Evolutionary conservation across 495 filamentous ascomycete genomes (phyloP).

Genomic region (Trichoderma virens): DNA sequence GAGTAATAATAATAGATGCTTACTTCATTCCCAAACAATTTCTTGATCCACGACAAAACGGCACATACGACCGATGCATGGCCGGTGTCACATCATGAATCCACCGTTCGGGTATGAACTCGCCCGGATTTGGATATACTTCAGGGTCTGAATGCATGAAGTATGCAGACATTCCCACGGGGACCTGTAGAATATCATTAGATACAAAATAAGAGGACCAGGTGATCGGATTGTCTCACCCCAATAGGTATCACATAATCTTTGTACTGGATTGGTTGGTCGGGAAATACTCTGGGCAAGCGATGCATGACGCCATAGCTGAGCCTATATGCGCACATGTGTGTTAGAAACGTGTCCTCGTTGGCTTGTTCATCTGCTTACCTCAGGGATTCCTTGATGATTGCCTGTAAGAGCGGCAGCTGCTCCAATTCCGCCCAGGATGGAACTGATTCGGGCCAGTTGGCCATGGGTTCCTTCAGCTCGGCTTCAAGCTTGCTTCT

Average conservation of each 20-base stretch:
- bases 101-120: conserved; percentile 36
- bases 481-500: conserved; percentile 21
- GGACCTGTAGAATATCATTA: neutral
- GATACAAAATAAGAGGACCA: no score
- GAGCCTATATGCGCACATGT: neutral
- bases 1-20: neutral
- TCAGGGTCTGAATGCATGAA: conserved; percentile 27
- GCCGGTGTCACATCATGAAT: conserved; percentile 23
- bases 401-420: conserved; percentile 36
- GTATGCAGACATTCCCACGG: conserved; percentile 19
- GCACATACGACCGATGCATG: conserved; percentile 14
- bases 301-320: conserved; percentile 19
- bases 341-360: neutral
- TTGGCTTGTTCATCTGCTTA: neutral
- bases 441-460: conserved; percentile 17
- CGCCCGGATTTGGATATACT: conserved; percentile 27
- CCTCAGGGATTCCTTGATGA: conserved; percentile 38
- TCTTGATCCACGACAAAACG: conserved; percentile 16
- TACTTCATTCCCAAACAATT: conserved; percentile 20
- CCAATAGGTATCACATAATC: conserved; percentile 17
- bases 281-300: conserved; percentile 20
- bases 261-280: conserved; percentile 17
- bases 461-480: conserved; percentile 19
- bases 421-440: conserved; percentile 36
- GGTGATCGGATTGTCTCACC: neutral